These are phyloP conservation scores for Yueomyces sinensis DNA, from an alignment of 805 yeast genomes.

Conservation along the genomic window DNA sequence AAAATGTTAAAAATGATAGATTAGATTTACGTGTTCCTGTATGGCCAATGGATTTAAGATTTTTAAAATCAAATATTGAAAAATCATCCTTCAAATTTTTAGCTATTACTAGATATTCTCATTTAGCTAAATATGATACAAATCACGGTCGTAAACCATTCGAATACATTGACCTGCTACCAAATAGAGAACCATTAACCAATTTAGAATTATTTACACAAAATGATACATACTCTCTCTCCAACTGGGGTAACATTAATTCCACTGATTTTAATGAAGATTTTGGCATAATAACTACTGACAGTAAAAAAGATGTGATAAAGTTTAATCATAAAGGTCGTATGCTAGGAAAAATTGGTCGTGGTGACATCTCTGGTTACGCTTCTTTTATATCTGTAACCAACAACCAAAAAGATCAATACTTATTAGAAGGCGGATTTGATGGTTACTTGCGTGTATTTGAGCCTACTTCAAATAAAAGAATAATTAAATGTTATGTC, in stretches of 20 bases:
- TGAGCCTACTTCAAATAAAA: slow-evolving; percentile 43
- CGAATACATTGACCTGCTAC: slow-evolving; percentile 19
- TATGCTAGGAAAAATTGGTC: slow-evolving; percentile 58
- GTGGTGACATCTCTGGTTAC: slow-evolving; percentile 60
- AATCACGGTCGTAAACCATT: slow-evolving; percentile 56
- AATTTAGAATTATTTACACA: slow-evolving; percentile 8
- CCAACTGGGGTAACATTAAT: slow-evolving; percentile 13
- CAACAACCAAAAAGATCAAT: slow-evolving; percentile 25
- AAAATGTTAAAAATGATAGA: slow-evolving; percentile 70
- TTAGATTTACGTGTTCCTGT: slow-evolving; percentile 74
- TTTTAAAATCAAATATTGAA: slow-evolving; percentile 11
- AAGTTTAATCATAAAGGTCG: slow-evolving; percentile 40
- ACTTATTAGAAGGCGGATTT: slow-evolving; percentile 68
- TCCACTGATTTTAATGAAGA: slow-evolving; percentile 10
- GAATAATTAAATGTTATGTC: slow-evolving; percentile 54
- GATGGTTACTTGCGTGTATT: slow-evolving; percentile 79
- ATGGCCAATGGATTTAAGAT: slow-evolving; percentile 50
- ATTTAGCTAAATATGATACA: slow-evolving; percentile 62
- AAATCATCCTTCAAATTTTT: slow-evolving; percentile 30
- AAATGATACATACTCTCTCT: slow-evolving; percentile 1
- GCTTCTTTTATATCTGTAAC: slow-evolving; percentile 13
- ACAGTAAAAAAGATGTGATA: slow-evolving; percentile 53
- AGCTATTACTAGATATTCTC: slow-evolving; percentile 44
- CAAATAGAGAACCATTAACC: slow-evolving; percentile 18
- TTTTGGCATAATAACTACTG: slow-evolving; percentile 50